Conservation (phyloP, 2,329 filamentous ascomycete species). For the Penicillium sp. region DNA sequence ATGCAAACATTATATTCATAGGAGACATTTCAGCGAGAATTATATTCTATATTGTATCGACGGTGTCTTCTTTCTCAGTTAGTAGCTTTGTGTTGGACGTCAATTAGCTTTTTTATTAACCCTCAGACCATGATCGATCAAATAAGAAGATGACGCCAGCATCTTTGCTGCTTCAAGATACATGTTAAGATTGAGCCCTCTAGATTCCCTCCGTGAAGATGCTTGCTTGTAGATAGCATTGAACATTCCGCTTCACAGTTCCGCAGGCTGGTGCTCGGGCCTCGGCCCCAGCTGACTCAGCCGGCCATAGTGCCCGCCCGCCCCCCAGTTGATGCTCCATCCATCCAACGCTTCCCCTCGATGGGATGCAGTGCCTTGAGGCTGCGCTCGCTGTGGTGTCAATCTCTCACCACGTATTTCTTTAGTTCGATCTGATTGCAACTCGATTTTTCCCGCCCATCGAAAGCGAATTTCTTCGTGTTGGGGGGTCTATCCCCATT, state of each 20-base stretch:
- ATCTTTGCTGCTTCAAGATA: background rate
- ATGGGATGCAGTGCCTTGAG: constrained; percentile 20
- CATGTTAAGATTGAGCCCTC: background rate
- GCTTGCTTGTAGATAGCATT: background rate
- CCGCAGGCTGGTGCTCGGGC: background rate
- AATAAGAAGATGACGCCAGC: background rate
- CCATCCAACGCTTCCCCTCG: constrained; percentile 11
- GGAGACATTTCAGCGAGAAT: background rate
- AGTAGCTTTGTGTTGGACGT: background rate
- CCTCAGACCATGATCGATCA: background rate
- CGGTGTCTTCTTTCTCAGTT: too few relatives aligned
- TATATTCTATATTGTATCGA: background rate
- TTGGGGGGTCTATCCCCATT: constrained; percentile 24
- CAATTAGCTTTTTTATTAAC: background rate
- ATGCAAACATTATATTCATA: background rate
- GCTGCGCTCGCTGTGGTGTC: constrained; percentile 22
- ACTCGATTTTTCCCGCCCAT: background rate
- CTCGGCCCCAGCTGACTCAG: constrained; percentile 23
- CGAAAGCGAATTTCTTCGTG: constrained; percentile 5
- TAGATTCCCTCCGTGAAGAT: background rate
- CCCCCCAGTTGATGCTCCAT: constrained; percentile 9
- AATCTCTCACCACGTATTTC: background rate
- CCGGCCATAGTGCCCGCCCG: constrained; percentile 16
- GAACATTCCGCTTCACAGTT: background rate
- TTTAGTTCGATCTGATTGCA: background rate